Evolutionary conservation across 2,329 filamentous ascomycete genomes (phyloP).

Genomic region (Ophiostoma fasciatum): DNA sequence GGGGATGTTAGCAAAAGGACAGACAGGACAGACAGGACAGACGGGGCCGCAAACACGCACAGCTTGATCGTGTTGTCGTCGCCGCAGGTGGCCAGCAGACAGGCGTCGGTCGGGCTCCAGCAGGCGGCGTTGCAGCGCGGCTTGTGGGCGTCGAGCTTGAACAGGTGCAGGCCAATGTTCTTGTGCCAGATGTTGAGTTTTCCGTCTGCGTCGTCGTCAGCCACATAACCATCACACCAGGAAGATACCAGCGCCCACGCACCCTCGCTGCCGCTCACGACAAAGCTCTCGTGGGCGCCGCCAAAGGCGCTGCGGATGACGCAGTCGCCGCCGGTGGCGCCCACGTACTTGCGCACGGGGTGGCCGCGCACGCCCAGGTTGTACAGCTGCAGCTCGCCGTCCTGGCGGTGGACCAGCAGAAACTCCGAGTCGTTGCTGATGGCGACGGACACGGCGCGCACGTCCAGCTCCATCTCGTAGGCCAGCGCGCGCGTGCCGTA

Average conservation of each 20-base stretch:
- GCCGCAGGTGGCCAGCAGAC: constrained; percentile 79
- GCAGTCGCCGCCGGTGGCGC: constrained; percentile 59
- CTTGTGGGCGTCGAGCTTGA: constrained; percentile 59
- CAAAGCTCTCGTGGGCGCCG: constrained; percentile 81
- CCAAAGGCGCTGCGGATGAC: constrained; percentile 77
- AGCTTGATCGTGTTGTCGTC: constrained; percentile 79
- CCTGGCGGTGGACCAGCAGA: constrained; percentile 68
- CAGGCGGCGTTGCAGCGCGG: constrained; percentile 72
- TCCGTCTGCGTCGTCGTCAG: constrained; percentile 28
- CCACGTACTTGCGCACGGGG: constrained; percentile 59
- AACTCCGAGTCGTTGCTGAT: constrained; percentile 70
- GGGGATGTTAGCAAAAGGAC: not conserved
- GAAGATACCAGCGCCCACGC: constrained; percentile 15
- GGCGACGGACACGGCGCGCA: constrained; percentile 61
- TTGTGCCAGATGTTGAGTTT: constrained; percentile 85
- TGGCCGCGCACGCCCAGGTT: constrained; percentile 54
- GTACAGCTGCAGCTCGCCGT: constrained; percentile 63
- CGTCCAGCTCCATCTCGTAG: constrained; percentile 55
- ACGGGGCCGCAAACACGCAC: constrained; percentile 34
- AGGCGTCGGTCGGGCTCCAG: constrained; percentile 75
- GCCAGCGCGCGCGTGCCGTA: constrained; percentile 58
- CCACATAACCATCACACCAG: not conserved
- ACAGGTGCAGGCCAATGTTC: constrained; percentile 60
- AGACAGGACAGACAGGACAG: not conserved
- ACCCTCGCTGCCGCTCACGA: constrained; percentile 87